Base-by-base conservation (phyloP, 73 alveolate species). In the Symbiodinium pilosum region DNA sequence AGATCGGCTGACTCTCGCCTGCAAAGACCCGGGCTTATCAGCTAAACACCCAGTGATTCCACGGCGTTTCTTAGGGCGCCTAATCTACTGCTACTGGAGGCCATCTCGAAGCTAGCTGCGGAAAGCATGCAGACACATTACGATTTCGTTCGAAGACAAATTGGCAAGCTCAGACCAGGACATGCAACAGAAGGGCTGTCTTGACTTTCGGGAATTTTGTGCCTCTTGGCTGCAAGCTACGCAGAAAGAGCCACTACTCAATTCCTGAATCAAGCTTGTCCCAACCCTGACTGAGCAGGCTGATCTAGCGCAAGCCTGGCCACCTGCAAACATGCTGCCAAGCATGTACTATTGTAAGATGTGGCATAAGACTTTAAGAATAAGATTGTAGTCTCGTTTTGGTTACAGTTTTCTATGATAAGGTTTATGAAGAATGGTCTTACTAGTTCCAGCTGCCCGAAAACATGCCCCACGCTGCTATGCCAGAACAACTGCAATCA, bases 171-270 rank as follows among this genome's bases (percentile, higher is more conserved):
- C 36, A 8, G 24, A 24, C 68, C 34, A 83, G 91, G 94, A 87
- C 43, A 56, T 39, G 64, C 84, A 87, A 36, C 94, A 87, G 43
- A 87, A 87, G 85, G 94, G 94, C 43, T 91, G 51, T 36, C 88
- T 91, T 12, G 97, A 91, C 88, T 91, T 91, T 84, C 87, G 88
- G 24, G 97, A 91, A 52, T 91, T 91, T 69, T 91, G 97, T 28
- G 91, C 64, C 40, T 24, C 91, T 83, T 41, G 91, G 56, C 64
- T 41, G 39, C 52, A 38, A 26, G n/a, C n/a, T n/a, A n/a, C n/a
- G n/a, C n/a, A n/a, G n/a, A n/a, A n/a, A n/a, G 6, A 39, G 41
- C 84, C 84, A 3, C 34, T 16, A 40, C 2, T 14, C 84, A n/a
- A 2, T 36, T 28, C 4, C 28, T 40, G 42, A 26, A n/a, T 12